Base-by-base conservation (phyloP, 2,329 filamentous ascomycete genomes). In the Phialophora tarda region DNA sequence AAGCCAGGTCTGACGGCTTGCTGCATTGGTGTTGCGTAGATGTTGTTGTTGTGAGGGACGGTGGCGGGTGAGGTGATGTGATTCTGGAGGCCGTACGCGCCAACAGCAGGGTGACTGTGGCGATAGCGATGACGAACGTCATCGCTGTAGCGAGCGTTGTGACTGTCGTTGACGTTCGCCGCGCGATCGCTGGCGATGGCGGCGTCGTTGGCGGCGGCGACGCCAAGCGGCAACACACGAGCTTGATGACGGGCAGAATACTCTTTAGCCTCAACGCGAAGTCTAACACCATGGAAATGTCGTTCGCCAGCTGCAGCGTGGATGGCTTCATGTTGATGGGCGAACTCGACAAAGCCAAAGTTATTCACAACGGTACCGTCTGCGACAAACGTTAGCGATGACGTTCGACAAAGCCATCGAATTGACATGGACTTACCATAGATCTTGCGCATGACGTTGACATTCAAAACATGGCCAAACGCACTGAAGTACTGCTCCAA, bases 181-280 rank as follows among this genome's bases (percentile, higher is more conserved):
- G 26, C 17, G 10, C 57, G 24, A 7, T 24, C 44, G 8, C 3
- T 26, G n/a, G 2, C 48, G 26, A 24, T 28, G 21, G 48, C 48
- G 21, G 26, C 3, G 12, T 4, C 26, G 28, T 28, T 55, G 53
- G 58, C 50, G 26, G 41, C 21, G 21, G 28, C 44, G 41, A 63
- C 32, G 34, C 23, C 48, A 17, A 17, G 12, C 23, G 48, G 23
- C 21, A 51, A 23, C 21, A 47, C 47, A 32, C 38, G 54, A 7
- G 50, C 23, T 10, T 60, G 63, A 12, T 58, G 60, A 41, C 51
- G 51, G 34, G 61, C 63, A n/a, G 70, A 70, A 50, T 72, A 71
- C 57, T 73, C 71, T 58, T 73, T 74, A 8, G 62, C 67, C 55
- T 74, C 72, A 14, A 73, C 62, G 21, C 71, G 71, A 26, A 72